Conservation (phyloP, 1,139 yeast species). For the Sugiyamaella japonica region DNA sequence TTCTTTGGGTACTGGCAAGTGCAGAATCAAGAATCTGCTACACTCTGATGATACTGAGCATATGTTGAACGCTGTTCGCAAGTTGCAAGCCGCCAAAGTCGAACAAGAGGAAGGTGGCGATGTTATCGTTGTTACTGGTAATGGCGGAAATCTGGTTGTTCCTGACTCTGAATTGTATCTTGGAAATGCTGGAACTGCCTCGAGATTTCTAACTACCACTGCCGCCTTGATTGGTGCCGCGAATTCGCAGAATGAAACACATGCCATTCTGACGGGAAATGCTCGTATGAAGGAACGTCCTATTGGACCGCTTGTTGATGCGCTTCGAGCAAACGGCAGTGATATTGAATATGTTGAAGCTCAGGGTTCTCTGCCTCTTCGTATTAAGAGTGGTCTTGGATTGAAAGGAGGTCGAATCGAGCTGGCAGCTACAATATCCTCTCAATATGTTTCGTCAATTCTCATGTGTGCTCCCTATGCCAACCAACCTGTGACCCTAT, state of each 20-base stretch:
- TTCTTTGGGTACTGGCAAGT: constrained; percentile 84
- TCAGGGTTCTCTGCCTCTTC: constrained; percentile 84
- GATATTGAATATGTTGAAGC: constrained; percentile 66
- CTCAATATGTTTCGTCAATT: constrained; percentile 95
- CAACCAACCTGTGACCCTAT: constrained; percentile 76
- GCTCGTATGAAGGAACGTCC: constrained; percentile 98
- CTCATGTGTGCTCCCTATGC: constrained; percentile 99
- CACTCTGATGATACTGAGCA: constrained; percentile 96
- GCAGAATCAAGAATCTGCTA: constrained; percentile 76
- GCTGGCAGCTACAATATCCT: constrained; percentile 92
- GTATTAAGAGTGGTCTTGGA: constrained; percentile 66
- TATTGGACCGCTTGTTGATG: constrained; percentile 93
- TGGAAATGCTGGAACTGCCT: constrained; percentile 98
- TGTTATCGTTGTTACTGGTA: constrained; percentile 80
- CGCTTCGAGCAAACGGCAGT: constrained; percentile 79
- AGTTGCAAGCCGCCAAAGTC: constrained; percentile 78
- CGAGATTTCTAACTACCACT: constrained; percentile 88
- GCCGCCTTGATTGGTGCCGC: constrained; percentile 67
- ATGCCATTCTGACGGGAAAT: constrained; percentile 82
- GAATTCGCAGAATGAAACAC: constrained; percentile 43
- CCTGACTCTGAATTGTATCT: constrained; percentile 69
- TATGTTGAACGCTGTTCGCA: constrained; percentile 84
- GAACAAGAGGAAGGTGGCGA: constrained; percentile 81
- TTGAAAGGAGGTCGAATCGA: constrained; percentile 90
- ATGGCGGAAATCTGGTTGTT: constrained; percentile 72